Base-by-base conservation (phyloP, 2,329 filamentous ascomycete genomes). In the Fusarium sp. region DNA sequence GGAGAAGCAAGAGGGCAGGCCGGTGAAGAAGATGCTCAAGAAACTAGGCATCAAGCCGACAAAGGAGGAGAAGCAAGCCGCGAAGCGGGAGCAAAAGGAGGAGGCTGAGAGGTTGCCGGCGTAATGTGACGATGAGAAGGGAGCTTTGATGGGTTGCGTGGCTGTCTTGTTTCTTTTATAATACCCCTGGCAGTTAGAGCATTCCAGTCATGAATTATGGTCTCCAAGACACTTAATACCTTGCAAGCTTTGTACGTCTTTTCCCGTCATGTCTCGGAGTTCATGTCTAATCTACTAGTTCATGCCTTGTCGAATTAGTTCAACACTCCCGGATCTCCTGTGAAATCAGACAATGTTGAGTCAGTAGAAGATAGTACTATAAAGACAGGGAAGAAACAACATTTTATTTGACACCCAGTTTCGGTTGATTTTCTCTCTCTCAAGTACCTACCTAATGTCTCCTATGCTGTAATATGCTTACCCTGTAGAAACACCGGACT, bases 31-130 rank as follows among this genome's bases (percentile, higher is more conserved):
- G 72, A 69, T 86, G 17, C 76, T 86, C 77, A 80, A 85, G 70
- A 87, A 84, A 73, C 72, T 87, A 9, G 79, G 81, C 16, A 73
- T 83, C 6, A 70, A 77, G 14, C 80, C 83, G 2, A 67, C 71
- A 44, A 75, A 78, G 51, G 76, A 76, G 5, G 70, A 71, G 65
- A 73, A 74, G 57, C 66, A 73, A 24, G 62, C 38, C 22, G 77
- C 77, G 29, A 76, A 71, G 42, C 76, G 75, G 20, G 74, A 74
- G 22, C 55, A 62, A 40, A 72, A 75, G 57, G 66, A 74, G 9
- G 72, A 74, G 33, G 60, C 56, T 6, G 72, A 74, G 36, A 56
- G 51, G 14, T 51, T 74, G 49, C 65, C 49, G 6, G 57, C 59
- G 12, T 66, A 24, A 57, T 20, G 20, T 38, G 40, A 9, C 4